Conservation (phyloP, 805 yeast species). For the Zygosaccharomyces gambellarensis region DNA sequence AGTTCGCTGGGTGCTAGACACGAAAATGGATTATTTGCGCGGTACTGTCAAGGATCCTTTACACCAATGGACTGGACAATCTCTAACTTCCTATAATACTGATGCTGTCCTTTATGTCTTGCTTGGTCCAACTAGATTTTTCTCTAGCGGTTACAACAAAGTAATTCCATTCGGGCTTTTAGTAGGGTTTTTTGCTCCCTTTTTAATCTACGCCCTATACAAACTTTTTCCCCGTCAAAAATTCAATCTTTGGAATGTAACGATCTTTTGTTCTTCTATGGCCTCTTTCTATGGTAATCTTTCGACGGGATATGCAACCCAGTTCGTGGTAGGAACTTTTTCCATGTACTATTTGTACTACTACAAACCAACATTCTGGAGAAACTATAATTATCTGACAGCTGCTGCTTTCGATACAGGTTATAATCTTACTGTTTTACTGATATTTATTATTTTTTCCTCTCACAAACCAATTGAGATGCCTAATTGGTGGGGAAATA, state of each 20-base stretch:
- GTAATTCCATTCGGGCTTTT: conserved; percentile 55
- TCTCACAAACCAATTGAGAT: conserved; percentile 40
- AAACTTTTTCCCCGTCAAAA: conserved; percentile 35
- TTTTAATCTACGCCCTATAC: conserved; percentile 38
- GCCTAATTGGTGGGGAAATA: conserved; percentile 66
- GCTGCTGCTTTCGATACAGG: conserved; percentile 66
- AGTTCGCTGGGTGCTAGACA: conserved; percentile 25
- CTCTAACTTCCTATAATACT: conserved; percentile 40
- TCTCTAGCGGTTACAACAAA: conserved; percentile 43
- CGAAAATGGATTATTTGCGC: conserved; percentile 25
- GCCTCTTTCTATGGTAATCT: conserved; percentile 72
- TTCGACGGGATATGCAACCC: conserved; percentile 50
- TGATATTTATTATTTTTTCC: conserved; percentile 47
- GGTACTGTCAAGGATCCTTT: conserved; percentile 42
- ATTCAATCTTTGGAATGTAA: conserved; percentile 60
- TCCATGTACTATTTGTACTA: conserved; percentile 57
- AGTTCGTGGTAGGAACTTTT: conserved; percentile 48
- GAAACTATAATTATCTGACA: conserved; percentile 63
- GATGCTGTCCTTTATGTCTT: conserved; percentile 55
- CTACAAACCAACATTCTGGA: conserved; percentile 65
- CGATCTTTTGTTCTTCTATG: conserved; percentile 45
- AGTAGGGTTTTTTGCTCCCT: conserved; percentile 47
- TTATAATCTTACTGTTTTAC: conserved; percentile 51
- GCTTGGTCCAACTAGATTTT: conserved; percentile 55
- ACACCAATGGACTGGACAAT: conserved; percentile 39